phyloP scores from a whole-genome alignment of 163 green algal genomes.

The Scenedesmus sp. region DNA sequence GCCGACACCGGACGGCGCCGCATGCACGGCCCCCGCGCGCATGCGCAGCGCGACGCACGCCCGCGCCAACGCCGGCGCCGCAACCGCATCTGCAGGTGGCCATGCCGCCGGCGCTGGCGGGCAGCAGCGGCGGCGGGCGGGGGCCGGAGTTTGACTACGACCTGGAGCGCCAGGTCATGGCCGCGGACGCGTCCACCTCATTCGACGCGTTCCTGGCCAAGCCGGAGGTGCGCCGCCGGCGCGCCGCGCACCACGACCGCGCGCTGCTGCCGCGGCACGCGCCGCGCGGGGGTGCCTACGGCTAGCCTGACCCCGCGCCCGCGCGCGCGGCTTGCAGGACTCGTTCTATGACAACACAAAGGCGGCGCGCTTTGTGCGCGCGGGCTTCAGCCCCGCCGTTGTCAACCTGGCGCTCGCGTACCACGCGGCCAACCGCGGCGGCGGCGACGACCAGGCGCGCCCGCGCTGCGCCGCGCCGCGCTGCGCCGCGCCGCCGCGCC shows the following conservation, averaged over 20 bases:
- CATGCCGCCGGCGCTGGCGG: constrained; percentile 35
- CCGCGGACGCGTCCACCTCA: constrained; percentile 23
- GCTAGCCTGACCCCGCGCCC: too few species aligned
- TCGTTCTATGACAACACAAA: constrained; percentile 31
- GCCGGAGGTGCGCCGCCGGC: constrained; percentile 15
- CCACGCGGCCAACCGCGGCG: constrained; percentile 15
- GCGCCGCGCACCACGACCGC: too few species aligned
- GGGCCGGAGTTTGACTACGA: constrained; percentile 42
- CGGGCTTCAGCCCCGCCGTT: constrained; percentile 18
- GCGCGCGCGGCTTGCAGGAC: constrained; percentile 14
- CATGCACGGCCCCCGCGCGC: neutral
- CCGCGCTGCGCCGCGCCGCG: neutral
- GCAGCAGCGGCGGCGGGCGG: constrained; percentile 1
- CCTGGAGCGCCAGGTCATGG: constrained; percentile 32
- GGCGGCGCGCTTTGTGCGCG: constrained; percentile 17
- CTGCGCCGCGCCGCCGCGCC: neutral
- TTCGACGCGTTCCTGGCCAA: constrained; percentile 36
- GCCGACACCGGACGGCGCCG: neutral
- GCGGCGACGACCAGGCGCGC: constrained; percentile 22
- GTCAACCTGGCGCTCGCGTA: constrained; percentile 44
- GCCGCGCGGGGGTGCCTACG: too few species aligned
- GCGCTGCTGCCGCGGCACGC: neutral
- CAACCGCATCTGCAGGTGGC: constrained; percentile 20
- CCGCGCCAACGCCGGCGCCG: too few species aligned
- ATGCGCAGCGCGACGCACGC: neutral